These are phyloP conservation scores for Nicotiana otophora DNA, from an alignment of 257 asterid species.

Conservation along the genomic window DNA sequence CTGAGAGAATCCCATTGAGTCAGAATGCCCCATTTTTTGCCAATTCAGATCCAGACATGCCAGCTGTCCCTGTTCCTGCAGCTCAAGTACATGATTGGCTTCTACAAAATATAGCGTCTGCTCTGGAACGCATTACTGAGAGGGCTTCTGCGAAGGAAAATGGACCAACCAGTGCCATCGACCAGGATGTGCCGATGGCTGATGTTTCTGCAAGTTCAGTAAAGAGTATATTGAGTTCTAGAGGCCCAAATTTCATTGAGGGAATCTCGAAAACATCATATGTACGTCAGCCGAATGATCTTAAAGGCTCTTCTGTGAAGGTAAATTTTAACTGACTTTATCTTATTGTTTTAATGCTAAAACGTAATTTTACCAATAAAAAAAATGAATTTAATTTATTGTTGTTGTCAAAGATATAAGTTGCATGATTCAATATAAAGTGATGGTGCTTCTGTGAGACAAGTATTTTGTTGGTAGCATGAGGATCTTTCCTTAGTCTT, in stretches of 20 bases:
- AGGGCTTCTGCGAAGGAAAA: constrained; percentile 70
- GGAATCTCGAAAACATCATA: constrained; percentile 87
- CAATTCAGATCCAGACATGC: constrained; percentile 94
- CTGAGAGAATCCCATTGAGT: constrained; percentile 59
- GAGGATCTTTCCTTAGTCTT: background rate
- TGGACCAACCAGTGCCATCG: constrained; percentile 57
- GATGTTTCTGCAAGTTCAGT: constrained; percentile 50
- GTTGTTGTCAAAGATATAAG: background rate
- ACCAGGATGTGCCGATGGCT: constrained; percentile 78
- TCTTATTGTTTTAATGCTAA: background rate
- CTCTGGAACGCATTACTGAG: constrained; percentile 70
- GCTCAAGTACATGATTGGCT: constrained; percentile 95
- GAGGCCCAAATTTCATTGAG: constrained; percentile 82
- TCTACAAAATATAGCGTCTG: constrained; percentile 62
- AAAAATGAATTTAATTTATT: background rate
- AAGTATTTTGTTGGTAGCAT: background rate
- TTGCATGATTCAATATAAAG: background rate
- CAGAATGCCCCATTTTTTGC: constrained; percentile 83
- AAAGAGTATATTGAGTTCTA: constrained; percentile 40
- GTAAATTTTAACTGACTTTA: constrained; percentile 26
- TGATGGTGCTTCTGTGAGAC: background rate
- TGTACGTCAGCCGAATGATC: constrained; percentile 78
- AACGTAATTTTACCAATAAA: too few species aligned
- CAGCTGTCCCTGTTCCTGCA: constrained; percentile 84
- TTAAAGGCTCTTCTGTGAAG: constrained; percentile 81